Evolutionary conservation across 2,329 filamentous ascomycete genomes (phyloP).

Genomic region (Penicillium sp.): DNA sequence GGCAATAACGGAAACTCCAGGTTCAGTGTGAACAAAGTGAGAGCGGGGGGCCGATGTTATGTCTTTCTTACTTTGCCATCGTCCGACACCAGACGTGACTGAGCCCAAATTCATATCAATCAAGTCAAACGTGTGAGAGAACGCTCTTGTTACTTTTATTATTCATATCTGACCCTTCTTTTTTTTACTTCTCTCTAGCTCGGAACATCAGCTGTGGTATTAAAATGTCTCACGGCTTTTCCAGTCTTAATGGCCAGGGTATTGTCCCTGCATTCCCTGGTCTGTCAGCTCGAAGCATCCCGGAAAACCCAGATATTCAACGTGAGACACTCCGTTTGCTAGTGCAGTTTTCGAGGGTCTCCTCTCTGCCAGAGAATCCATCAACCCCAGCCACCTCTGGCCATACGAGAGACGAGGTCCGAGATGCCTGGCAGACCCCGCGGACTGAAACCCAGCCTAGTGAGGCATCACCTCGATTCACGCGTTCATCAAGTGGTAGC

Average conservation of each 20-base stretch:
- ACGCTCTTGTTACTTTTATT: neutral
- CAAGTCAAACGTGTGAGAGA: neutral
- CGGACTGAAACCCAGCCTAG: neutral
- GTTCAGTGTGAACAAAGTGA: neutral
- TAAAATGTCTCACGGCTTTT: neutral
- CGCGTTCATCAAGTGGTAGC: neutral
- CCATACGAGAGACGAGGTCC: neutral
- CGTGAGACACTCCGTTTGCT: slow-evolving; percentile 1
- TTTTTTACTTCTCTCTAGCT: neutral
- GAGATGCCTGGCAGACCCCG: neutral
- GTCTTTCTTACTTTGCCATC: slow-evolving; percentile 4
- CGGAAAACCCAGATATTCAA: slow-evolving; percentile 3
- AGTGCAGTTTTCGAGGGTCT: neutral
- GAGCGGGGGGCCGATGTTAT: slow-evolving; percentile 4
- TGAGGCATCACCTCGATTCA: neutral
- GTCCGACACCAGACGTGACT: slow-evolving; percentile 5
- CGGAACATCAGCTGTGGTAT: neutral
- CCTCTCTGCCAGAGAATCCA: neutral
- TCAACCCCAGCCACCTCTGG: neutral
- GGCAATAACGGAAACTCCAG: neutral
- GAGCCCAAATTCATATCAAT: neutral
- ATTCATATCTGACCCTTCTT: neutral
- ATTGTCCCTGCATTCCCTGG: slow-evolving; percentile 4
- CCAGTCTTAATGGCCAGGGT: neutral
- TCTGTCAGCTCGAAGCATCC: slow-evolving; percentile 4